These are phyloP conservation scores for Stephania cephalantha DNA, from an alignment of 164 flowering plant genomes.

Conservation along the genomic window DNA sequence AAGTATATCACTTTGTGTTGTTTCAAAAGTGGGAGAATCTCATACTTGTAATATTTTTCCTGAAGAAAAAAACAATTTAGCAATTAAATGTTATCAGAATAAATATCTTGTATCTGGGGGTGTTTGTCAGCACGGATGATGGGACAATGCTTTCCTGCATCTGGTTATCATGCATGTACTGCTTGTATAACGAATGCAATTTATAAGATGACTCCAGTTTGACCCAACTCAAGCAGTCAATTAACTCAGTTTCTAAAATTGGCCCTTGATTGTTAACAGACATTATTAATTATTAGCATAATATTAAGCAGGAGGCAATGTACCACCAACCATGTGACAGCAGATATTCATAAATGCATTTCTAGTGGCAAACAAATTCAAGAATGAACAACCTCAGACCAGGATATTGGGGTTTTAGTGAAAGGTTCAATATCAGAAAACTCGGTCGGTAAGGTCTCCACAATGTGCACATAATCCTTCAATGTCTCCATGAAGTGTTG, in stretches of 20 bases:
- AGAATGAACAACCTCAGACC: slow-evolving; percentile 76
- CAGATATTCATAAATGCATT: background rate
- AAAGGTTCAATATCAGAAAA: slow-evolving; percentile 66
- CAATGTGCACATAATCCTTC: slow-evolving; percentile 72
- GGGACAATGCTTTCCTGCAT: background rate
- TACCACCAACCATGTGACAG: background rate
- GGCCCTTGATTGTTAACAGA: background rate
- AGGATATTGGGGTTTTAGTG: slow-evolving; percentile 83
- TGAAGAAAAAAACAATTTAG: slow-evolving; percentile 24
- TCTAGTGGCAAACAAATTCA: background rate
- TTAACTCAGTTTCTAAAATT: background rate
- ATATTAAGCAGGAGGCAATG: slow-evolving; percentile 3
- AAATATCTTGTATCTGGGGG: background rate
- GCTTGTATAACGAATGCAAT: background rate
- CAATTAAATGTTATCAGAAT: background rate
- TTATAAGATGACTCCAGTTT: background rate
- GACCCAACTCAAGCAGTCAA: background rate
- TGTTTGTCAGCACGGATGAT: background rate
- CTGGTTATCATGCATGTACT: background rate
- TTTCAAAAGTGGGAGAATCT: slow-evolving; percentile 79
- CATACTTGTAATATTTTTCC: slow-evolving; percentile 77
- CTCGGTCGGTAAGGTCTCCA: slow-evolving; percentile 66
- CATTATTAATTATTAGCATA: background rate
- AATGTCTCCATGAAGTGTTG: slow-evolving; percentile 80
- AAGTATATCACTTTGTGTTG: slow-evolving; percentile 87